Evolutionary conservation across 176 grass and related monocot genomes (phyloP).

Genomic region (Coix lacrymajobi): DNA sequence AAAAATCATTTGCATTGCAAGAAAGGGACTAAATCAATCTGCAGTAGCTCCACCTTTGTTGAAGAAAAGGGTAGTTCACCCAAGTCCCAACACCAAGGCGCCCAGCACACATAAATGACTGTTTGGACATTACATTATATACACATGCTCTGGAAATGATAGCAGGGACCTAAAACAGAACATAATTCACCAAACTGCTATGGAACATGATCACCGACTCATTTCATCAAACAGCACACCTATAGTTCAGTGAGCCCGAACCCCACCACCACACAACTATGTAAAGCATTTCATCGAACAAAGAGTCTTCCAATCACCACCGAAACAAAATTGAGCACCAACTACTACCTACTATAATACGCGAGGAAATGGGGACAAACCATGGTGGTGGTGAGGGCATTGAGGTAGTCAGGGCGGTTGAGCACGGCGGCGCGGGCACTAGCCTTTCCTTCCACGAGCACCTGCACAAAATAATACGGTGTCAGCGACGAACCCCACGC

Average conservation of each 20-base stretch:
- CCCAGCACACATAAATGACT: not conserved
- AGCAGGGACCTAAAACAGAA: not conserved
- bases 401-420: constrained; percentile 65
- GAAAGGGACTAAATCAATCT: not conserved
- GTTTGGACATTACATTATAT: not conserved
- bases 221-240: not conserved
- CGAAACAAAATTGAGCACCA: not conserved
- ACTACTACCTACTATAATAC: not conserved
- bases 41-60: not conserved
- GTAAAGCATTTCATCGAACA: not conserved
- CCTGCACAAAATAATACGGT: constrained; percentile 19
- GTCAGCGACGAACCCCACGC: not conserved
- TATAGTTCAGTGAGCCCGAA: not conserved
- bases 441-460: constrained; percentile 84
- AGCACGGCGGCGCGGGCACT: constrained; percentile 70
- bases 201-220: not conserved
- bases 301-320: not conserved
- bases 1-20: not conserved
- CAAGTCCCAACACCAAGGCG: not conserved
- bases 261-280: not conserved
- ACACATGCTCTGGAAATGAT: not conserved
- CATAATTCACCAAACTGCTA: not conserved
- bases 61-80: not conserved
- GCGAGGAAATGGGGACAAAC: constrained; percentile 5
- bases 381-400: constrained; percentile 70